phyloP scores from a whole-genome alignment of 768 basidiomycete species.

The Collybia sordida region DNA sequence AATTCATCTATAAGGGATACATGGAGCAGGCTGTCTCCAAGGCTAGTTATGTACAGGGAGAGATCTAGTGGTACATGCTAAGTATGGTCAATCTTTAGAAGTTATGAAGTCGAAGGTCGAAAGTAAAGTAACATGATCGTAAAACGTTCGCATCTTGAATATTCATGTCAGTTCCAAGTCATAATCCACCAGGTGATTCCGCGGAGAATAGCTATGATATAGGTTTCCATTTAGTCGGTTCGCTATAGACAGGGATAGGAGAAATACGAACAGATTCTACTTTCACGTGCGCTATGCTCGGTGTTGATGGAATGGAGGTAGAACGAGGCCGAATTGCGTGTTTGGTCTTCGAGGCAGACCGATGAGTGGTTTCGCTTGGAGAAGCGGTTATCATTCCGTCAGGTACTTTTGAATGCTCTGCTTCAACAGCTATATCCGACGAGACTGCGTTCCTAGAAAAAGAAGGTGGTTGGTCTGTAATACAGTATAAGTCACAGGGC shows the following conservation, averaged over 20 bases:
- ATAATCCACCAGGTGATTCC: conserved; percentile 39
- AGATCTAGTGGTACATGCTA: too few relatives aligned
- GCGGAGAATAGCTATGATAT: conserved; percentile 36
- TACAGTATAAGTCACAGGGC: background rate
- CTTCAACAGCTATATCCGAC: background rate
- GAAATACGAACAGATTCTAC: conserved; percentile 10
- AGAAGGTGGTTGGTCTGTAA: background rate
- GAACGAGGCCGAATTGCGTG: conserved; percentile 26
- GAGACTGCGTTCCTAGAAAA: background rate
- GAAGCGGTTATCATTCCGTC: background rate
- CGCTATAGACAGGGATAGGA: background rate
- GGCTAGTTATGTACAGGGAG: too few relatives aligned
- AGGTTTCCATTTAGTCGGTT: background rate
- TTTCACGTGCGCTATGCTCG: conserved; percentile 20
- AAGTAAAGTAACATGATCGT: conserved; percentile 14
- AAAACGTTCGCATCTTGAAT: background rate
- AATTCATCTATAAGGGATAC: too few relatives aligned
- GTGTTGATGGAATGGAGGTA: conserved; percentile 32
- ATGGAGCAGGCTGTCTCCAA: too few relatives aligned
- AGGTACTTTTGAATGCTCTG: background rate
- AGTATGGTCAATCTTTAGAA: background rate
- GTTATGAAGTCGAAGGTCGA: conserved; percentile 16
- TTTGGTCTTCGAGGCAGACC: background rate
- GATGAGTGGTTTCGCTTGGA: background rate
- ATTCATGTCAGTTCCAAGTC: conserved; percentile 8